These are phyloP conservation scores for Tetrapisispora iriomotensis DNA, from an alignment of 805 yeast species.

Conservation along the genomic window DNA sequence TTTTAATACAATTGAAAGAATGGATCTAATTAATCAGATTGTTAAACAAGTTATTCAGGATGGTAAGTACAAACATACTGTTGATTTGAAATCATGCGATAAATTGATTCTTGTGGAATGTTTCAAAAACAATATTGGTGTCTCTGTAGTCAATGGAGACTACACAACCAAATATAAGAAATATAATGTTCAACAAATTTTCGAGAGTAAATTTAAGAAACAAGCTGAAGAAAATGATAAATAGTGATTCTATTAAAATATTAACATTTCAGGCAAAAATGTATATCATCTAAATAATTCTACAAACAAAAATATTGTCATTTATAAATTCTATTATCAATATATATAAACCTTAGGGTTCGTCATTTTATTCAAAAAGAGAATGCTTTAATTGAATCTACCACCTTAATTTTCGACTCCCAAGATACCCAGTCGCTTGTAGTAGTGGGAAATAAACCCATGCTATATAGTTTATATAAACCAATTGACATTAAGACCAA, in stretches of 20 bases:
- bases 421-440: conserved; percentile 88
- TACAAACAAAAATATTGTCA: too few species aligned
- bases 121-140: conserved; percentile 80
- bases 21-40: conserved; percentile 60
- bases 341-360: too few species aligned
- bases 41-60: conserved; percentile 65
- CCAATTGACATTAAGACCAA: conserved; percentile 61
- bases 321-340: too few species aligned
- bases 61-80: conserved; percentile 49
- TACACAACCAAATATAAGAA: conserved; percentile 42
- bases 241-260: neutral
- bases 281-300: neutral
- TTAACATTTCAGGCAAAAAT: neutral
- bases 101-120: conserved; percentile 77
- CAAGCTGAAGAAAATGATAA: conserved; percentile 3
- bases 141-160: conserved; percentile 67
- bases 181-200: conserved; percentile 77
- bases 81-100: conserved; percentile 73
- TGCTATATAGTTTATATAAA: conserved; percentile 68
- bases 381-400: conserved; percentile 13
- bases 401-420: conserved; percentile 40
- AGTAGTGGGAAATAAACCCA: conserved; percentile 88
- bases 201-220: conserved; percentile 33
- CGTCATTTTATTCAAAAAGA: too few species aligned
- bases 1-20: conserved; percentile 62